These are phyloP conservation scores for Mucor saturninus DNA, from an alignment of 371 early-diverging fungal genomes.

Conservation along the genomic window DNA sequence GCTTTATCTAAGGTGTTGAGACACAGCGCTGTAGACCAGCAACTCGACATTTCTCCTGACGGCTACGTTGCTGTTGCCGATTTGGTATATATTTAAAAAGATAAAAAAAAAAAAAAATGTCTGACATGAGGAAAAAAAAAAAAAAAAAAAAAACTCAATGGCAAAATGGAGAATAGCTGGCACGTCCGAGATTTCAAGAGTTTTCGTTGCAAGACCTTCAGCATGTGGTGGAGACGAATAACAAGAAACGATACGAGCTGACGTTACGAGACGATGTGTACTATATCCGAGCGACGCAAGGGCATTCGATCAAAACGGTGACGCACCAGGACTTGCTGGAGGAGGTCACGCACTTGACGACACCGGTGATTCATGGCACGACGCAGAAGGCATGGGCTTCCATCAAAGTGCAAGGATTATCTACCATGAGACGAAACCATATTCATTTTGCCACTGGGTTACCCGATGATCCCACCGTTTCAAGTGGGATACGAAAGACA, in stretches of 20 bases:
- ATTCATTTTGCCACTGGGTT: slow-evolving; percentile 86
- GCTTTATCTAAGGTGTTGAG: slow-evolving; percentile 79
- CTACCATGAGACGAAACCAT: slow-evolving; percentile 83
- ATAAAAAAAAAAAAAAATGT: neutral
- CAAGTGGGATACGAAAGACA: slow-evolving; percentile 72
- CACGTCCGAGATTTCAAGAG: slow-evolving; percentile 57
- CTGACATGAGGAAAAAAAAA: neutral
- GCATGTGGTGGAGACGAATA: slow-evolving; percentile 70
- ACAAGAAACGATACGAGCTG: slow-evolving; percentile 81
- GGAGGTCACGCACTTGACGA: slow-evolving; percentile 57
- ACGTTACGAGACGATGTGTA: slow-evolving; percentile 41
- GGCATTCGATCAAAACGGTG: slow-evolving; percentile 65
- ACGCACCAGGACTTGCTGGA: slow-evolving; percentile 56
- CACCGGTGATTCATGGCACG: slow-evolving; percentile 83
- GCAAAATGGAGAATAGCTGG: slow-evolving; percentile 35
- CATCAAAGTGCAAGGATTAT: slow-evolving; percentile 71
- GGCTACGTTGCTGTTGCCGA: slow-evolving; percentile 75
- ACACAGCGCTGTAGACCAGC: slow-evolving; percentile 83
- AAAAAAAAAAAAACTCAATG: neutral
- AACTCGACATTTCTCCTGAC: slow-evolving; percentile 70
- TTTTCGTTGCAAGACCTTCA: slow-evolving; percentile 61
- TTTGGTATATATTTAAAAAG: slow-evolving; percentile 42
- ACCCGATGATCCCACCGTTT: slow-evolving; percentile 69
- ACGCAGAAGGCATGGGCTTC: slow-evolving; percentile 54
- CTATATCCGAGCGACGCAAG: slow-evolving; percentile 86